Percentiles rank a stretch among this genome's conserved stretches.
These are phyloP conservation scores for Mychonastes homosphaera DNA, from an alignment of 139 green algal genomes.

Conservation along the genomic window DNA sequence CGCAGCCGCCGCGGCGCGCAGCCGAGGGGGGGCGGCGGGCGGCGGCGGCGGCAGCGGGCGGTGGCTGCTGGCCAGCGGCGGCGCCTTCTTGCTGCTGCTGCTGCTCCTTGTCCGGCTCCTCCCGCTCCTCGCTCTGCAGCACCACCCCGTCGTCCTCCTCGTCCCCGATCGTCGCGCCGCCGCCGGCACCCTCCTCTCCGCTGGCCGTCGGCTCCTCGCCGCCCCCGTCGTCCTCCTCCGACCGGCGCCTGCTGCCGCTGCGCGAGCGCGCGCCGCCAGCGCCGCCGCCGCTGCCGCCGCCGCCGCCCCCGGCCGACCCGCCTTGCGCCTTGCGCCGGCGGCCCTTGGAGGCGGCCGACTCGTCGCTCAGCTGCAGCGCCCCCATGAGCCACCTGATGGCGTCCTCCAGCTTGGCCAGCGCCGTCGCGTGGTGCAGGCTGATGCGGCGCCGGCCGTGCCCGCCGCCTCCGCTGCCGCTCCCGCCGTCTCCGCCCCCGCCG, in stretches of 20 bases:
- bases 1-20: not conserved
- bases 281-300: not conserved
- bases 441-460: not conserved
- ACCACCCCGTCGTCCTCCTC: too few species aligned
- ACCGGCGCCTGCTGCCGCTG: not conserved
- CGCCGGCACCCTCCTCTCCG: too few species aligned
- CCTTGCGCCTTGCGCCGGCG: too few species aligned
- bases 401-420: conserved; percentile 64
- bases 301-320: not conserved
- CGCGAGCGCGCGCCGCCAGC: not conserved
- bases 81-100: not conserved
- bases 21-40: not conserved
- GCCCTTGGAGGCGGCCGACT: too few species aligned
- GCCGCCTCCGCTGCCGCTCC: conserved; percentile 1
- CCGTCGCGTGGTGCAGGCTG: conserved; percentile 32
- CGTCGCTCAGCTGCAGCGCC: conserved; percentile 24
- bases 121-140: too few species aligned
- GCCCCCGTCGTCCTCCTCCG: not conserved
- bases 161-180: too few species aligned
- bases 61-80: not conserved
- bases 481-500: not conserved
- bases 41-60: not conserved
- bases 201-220: not conserved
- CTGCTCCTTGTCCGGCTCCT: too few species aligned
- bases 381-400: conserved; percentile 62